Evolutionary conservation across 2,329 filamentous ascomycete genomes (phyloP), one percentile per base, ranked within the genome.

Genomic region (Ascochyta pisi): DNA sequence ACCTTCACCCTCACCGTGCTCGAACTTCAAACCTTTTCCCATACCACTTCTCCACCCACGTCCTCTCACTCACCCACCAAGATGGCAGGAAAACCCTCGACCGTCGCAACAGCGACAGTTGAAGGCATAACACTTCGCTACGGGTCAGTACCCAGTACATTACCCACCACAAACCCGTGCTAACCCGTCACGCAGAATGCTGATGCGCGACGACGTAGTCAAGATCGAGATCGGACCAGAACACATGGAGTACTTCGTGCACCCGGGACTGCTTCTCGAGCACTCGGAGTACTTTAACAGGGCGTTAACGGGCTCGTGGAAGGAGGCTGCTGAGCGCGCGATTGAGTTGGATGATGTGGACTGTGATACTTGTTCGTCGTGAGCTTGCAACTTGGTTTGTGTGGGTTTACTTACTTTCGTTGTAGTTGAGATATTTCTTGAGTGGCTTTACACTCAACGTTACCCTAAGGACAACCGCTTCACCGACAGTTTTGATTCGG

Each of bases 281-380:
- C 57, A 65, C 42, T 65, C 60, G 1, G 57, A 54, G 4, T 66
- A 62, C 55, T 67, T 68, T 54, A 34, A 58, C 5, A 53, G 53
- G 15, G 60, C 60, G 1, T 26, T 66, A 8, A 52, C 44, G 8
- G 54, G 55, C 10, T 22, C n/a, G 1, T 64, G 62, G 57, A 57
- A 47, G 22, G 64, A 64, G 35, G 55, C 58, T 2, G 31, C 55
- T n/a, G 48, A 63, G 7, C 37, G 57, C 7, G 24, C 27, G 3
- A 47, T 66, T 6, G 38, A 3, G 33, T 31, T 66, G 2, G 37
- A 61, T 3, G 58, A 64, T 35, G 53, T 65, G 9, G 56, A 65
- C 1, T 45, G 50, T 23, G 10, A 19, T 2, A 48, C 29, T 1
- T 63, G 48, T 59, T 45, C 24, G n/a, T 3, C 19, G 22, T 16